Percentiles rank a stretch among this genome's conserved stretches.
These are phyloP conservation scores for Lactarius psammicola DNA, from an alignment of 768 basidiomycete species.

Conservation along the genomic window DNA sequence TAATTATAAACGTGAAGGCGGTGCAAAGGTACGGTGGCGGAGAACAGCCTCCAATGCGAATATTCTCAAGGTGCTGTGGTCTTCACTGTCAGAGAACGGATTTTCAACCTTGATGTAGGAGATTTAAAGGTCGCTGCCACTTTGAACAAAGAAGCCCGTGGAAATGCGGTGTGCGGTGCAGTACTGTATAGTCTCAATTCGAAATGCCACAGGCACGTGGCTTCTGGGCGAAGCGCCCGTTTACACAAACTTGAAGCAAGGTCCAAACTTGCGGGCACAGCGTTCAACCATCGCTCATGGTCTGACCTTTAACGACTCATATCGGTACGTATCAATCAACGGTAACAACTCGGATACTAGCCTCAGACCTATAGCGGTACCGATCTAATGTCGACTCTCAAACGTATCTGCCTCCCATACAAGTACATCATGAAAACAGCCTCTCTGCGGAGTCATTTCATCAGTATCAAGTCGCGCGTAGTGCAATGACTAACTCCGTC, in stretches of 20 bases:
- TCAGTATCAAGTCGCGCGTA: neutral
- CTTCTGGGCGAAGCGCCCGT: neutral
- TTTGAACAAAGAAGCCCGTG: neutral
- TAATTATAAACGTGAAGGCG: constrained; percentile 8
- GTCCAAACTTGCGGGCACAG: neutral
- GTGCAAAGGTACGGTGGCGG: constrained; percentile 13
- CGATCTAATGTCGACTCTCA: neutral
- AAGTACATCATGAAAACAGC: constrained; percentile 6
- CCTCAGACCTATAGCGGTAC: neutral
- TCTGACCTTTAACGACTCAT: neutral
- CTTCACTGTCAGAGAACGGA: neutral
- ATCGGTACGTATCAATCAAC: neutral
- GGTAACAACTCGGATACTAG: neutral
- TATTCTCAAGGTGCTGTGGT: constrained; percentile 8
- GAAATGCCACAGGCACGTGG: neutral
- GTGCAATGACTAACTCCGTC: constrained; percentile 2
- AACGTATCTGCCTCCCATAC: neutral
- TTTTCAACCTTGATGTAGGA: neutral
- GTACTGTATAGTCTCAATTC: neutral
- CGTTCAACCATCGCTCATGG: neutral
- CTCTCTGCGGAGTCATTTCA: constrained; percentile 4
- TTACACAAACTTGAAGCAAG: neutral
- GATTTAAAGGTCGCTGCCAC: neutral
- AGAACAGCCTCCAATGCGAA: constrained; percentile 20
- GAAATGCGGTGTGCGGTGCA: neutral